Evolutionary conservation across 2,329 filamentous ascomycete species (phyloP).

Genomic region (Scedosporium dehoogii): DNA sequence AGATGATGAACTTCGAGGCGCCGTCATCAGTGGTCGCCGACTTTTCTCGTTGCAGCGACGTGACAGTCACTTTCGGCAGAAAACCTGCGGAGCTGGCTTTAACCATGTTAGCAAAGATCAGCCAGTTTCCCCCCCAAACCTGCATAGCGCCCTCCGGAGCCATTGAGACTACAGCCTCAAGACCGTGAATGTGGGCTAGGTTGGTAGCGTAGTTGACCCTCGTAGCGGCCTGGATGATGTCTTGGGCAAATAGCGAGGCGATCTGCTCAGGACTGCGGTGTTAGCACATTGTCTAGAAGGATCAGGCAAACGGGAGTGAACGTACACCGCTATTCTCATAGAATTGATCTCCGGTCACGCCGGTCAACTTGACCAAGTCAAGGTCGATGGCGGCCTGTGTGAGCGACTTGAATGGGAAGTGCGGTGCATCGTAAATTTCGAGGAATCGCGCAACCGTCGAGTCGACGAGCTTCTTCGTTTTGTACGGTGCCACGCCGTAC

Average conservation of each 20-base stretch:
- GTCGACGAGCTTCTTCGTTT: conserved; percentile 63
- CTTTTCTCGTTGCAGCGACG: conserved; percentile 42
- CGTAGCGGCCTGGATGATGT: conserved; percentile 84
- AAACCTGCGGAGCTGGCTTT: conserved; percentile 51
- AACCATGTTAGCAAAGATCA: conserved; percentile 81
- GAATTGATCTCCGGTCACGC: conserved; percentile 63
- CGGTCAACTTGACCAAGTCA: conserved; percentile 56
- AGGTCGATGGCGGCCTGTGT: conserved; percentile 58
- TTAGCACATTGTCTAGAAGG: neutral
- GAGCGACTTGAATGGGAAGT: conserved; percentile 77
- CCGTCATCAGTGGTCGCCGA: conserved; percentile 27
- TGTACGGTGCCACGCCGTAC: conserved; percentile 72
- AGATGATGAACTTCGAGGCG: conserved; percentile 35
- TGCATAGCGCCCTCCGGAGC: conserved; percentile 74
- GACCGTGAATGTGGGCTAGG: conserved; percentile 71
- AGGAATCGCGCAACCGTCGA: conserved; percentile 62
- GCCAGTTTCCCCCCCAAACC: conserved; percentile 83
- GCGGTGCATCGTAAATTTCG: conserved; percentile 66
- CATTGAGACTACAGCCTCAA: conserved; percentile 89
- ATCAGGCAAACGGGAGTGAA: neutral
- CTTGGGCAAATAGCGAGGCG: conserved; percentile 55
- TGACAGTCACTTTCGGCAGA: conserved; percentile 58
- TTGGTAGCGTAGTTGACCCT: conserved; percentile 95
- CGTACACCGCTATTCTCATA: conserved; percentile 52
- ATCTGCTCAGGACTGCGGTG: conserved; percentile 32